phyloP scores from a whole-genome alignment of 2,329 filamentous ascomycete genomes.

The Xylariaceae sp. region DNA sequence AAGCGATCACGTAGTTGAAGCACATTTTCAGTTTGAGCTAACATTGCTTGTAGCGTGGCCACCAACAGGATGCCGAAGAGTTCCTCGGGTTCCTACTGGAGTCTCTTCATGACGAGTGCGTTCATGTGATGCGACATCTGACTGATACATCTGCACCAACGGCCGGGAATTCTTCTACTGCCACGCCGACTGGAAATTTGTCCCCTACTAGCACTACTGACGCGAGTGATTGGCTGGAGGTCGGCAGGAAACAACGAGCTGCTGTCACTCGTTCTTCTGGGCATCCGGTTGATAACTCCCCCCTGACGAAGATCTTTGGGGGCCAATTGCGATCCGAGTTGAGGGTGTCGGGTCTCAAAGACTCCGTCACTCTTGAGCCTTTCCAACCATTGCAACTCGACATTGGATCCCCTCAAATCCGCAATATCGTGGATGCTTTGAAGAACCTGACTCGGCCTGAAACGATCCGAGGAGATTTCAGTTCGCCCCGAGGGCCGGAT shows the following conservation, averaged over 20 bases:
- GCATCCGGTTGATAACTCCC: conserved; percentile 66
- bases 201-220: conserved; percentile 41
- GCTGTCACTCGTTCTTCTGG: conserved; percentile 85
- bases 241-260: conserved; percentile 85
- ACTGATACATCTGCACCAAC: conserved; percentile 25
- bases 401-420: conserved; percentile 80
- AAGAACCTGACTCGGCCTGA: conserved; percentile 81
- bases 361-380: conserved; percentile 87
- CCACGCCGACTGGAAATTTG: conserved; percentile 34
- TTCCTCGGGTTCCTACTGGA: conserved; percentile 92
- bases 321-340: conserved; percentile 88
- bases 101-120: conserved; percentile 89
- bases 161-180: conserved; percentile 31
- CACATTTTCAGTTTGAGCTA: neutral
- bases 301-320: conserved; percentile 91
- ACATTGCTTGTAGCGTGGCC: conserved; percentile 61
- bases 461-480: conserved; percentile 79
- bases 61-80: conserved; percentile 97
- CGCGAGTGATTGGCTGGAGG: conserved; percentile 81
- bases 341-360: conserved; percentile 78
- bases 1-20: conserved; percentile 33
- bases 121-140: conserved; percentile 63
- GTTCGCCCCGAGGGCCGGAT: conserved; percentile 70
- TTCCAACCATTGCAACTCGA: conserved; percentile 94
- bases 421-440: conserved; percentile 88